Conservation (phyloP, 2,329 filamentous ascomycete genomes). For the Stemphylium beticola region DNA sequence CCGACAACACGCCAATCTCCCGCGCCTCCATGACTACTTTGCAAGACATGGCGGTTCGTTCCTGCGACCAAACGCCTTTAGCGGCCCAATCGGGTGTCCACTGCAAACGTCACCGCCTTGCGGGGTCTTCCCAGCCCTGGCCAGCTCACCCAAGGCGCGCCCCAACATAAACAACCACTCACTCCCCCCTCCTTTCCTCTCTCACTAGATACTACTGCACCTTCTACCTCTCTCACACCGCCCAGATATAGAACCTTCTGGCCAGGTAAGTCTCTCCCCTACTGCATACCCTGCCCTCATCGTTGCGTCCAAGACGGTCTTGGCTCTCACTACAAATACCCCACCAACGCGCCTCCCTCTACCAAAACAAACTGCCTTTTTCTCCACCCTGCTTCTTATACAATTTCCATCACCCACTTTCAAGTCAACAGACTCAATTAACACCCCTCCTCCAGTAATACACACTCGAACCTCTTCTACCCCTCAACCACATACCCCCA, state of each 20-base stretch:
- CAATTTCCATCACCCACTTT: slow-evolving; percentile 3
- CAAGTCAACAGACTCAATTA: slow-evolving; percentile 21
- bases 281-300: slow-evolving; percentile 14
- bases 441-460: slow-evolving; percentile 16
- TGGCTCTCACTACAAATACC: slow-evolving; percentile 38
- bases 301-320: slow-evolving; percentile 9
- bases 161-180: slow-evolving; percentile 30
- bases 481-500: slow-evolving; percentile 10
- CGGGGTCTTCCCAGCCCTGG: slow-evolving; percentile 24
- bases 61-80: slow-evolving; percentile 13
- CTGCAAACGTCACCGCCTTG: slow-evolving; percentile 39
- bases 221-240: slow-evolving; percentile 31
- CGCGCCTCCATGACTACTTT: slow-evolving; percentile 28
- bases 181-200: slow-evolving; percentile 21
- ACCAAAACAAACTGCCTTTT: slow-evolving; percentile 9
- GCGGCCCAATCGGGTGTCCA: slow-evolving; percentile 33
- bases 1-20: slow-evolving; percentile 3
- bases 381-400: slow-evolving; percentile 3
- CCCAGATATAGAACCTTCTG: slow-evolving; percentile 26
- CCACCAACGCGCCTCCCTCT: slow-evolving; percentile 23
- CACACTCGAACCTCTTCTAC: slow-evolving; percentile 7
- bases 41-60: slow-evolving; percentile 13
- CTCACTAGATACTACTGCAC: slow-evolving; percentile 23
- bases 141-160: slow-evolving; percentile 32
- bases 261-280: slow-evolving; percentile 23